Conservation (phyloP, 345 rosid genomes). For the Noccaea caerulescens region DNA sequence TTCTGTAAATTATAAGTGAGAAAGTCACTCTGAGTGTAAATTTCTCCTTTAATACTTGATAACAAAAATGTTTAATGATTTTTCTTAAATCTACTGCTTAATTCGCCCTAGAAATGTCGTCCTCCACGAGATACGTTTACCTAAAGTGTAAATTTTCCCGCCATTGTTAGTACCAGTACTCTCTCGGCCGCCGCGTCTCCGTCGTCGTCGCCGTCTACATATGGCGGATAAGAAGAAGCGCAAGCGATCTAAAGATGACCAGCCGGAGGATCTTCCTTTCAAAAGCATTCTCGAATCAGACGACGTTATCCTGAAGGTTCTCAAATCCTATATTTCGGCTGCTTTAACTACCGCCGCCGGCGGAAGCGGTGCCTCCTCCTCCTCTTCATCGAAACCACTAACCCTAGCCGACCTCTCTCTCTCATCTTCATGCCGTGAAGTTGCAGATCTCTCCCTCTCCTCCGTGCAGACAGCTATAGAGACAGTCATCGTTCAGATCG, state of each 20-base stretch:
- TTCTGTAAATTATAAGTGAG: too few relatives aligned
- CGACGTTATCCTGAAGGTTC: conserved; percentile 55
- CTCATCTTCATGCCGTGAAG: conserved; percentile 77
- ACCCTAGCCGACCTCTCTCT: conserved; percentile 85
- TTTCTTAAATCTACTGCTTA: background rate
- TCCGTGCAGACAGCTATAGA: conserved; percentile 85
- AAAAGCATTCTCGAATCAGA: conserved; percentile 69
- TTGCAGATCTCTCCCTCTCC: conserved; percentile 78
- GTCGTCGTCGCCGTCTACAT: background rate
- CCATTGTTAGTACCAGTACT: conserved; percentile 26
- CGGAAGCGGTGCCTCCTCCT: conserved; percentile 36
- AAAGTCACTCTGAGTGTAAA: too few relatives aligned
- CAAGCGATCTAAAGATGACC: conserved; percentile 57
- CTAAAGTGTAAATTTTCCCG: conserved; percentile 41
- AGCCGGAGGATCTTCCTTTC: conserved; percentile 66
- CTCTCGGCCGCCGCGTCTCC: conserved; percentile 37
- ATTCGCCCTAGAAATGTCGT: conserved; percentile 11
- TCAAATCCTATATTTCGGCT: conserved; percentile 49
- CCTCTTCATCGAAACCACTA: conserved; percentile 63
- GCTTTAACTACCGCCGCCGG: conserved; percentile 27
- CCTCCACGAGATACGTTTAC: background rate
- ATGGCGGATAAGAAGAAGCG: conserved; percentile 82
- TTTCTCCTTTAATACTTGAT: accelerated
- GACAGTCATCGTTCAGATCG: conserved; percentile 63
- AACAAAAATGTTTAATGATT: background rate